Percentiles rank a stretch among this genome's conserved stretches.
Evolutionary conservation across 2,329 filamentous ascomycete genomes (phyloP).

Genomic region (Ophiocordyceps camponoti-floridani): DNA sequence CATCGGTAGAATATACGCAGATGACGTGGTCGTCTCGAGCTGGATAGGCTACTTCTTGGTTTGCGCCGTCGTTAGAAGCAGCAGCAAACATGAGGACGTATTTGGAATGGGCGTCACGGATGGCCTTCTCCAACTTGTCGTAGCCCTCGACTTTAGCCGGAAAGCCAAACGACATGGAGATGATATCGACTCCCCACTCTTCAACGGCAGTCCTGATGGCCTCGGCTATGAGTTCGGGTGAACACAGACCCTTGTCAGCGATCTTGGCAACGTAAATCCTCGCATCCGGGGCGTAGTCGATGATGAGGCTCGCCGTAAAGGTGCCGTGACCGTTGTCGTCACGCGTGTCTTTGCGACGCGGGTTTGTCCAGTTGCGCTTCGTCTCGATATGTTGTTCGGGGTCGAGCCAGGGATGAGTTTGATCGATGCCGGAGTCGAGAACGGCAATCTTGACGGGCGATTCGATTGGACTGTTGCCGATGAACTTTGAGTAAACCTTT

Average conservation of each 20-base stretch:
- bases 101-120: background rate
- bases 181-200: constrained; percentile 5
- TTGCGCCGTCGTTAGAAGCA: background rate
- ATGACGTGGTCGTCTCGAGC: constrained; percentile 4
- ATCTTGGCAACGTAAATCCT: constrained; percentile 4
- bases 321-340: constrained; percentile 2
- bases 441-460: background rate
- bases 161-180: constrained; percentile 8
- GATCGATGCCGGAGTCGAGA: background rate
- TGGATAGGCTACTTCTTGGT: constrained; percentile 3
- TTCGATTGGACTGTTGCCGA: too few relatives aligned
- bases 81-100: background rate
- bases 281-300: constrained; percentile 2
- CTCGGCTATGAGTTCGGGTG: background rate
- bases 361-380: background rate
- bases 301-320: constrained; percentile 1
- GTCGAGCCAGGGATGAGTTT: background rate
- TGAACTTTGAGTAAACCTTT: background rate
- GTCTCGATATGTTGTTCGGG: background rate
- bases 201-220: constrained; percentile 2
- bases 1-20: constrained; percentile 4
- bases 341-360: background rate
- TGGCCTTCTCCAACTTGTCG: background rate
- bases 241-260: background rate
- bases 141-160: background rate